Conservation (phyloP, 257 asterid species). For the Galeopsis tetrahit region DNA sequence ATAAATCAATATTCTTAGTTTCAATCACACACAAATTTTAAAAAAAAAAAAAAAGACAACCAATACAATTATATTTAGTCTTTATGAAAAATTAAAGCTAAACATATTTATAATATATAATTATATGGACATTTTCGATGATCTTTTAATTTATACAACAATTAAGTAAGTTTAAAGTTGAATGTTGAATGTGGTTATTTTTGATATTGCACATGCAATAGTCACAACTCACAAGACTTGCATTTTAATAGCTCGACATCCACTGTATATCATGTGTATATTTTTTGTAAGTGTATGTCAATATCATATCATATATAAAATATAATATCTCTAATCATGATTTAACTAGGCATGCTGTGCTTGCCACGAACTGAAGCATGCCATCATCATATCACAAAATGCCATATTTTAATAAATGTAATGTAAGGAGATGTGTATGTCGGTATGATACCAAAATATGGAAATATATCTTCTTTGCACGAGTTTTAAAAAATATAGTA, state of each 20-base stretch:
- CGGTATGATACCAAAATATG: not conserved
- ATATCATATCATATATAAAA: not conserved
- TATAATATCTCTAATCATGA: not conserved
- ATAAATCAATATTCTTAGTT: slow-evolving; percentile 36
- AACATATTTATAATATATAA: too few relatives aligned
- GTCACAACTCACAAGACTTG: too few relatives aligned
- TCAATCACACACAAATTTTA: slow-evolving; percentile 31
- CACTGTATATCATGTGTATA: too few relatives aligned
- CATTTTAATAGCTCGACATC: too few relatives aligned
- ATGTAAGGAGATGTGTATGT: not conserved
- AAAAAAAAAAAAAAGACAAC: slow-evolving; percentile 25
- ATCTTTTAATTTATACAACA: too few relatives aligned
- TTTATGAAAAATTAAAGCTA: not conserved
- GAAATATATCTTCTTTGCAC: not conserved
- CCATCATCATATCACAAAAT: slow-evolving; percentile 1
- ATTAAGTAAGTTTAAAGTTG: too few relatives aligned
- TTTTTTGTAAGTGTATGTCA: not conserved
- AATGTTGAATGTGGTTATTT: too few relatives aligned
- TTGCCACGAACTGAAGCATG: not conserved
- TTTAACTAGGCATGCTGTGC: not conserved
- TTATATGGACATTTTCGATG: too few relatives aligned
- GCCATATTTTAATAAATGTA: not conserved
- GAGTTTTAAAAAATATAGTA: too few relatives aligned
- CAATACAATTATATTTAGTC: not conserved
- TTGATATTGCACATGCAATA: too few relatives aligned